These are phyloP conservation scores for Corchorus capsularis DNA, from an alignment of 345 rosid genomes.

Conservation along the genomic window DNA sequence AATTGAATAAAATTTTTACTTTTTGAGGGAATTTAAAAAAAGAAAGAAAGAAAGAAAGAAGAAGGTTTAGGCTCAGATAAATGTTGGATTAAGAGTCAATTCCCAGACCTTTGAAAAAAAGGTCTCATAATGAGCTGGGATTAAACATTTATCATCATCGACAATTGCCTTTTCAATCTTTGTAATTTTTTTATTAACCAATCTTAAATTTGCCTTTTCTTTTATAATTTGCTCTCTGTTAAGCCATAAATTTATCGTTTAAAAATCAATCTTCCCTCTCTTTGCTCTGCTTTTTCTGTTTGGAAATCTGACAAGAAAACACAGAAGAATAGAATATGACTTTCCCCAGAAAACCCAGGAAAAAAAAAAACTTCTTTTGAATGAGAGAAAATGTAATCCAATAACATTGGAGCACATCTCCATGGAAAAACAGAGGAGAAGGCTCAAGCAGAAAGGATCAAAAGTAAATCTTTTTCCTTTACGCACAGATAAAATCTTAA, in stretches of 20 bases:
- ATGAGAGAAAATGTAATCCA: slow-evolving; percentile 19
- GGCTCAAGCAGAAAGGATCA: slow-evolving; percentile 24
- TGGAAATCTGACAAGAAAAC: background rate
- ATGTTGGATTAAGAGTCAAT: background rate
- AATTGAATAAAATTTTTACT: background rate
- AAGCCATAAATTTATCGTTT: too few species aligned
- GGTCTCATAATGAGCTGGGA: slow-evolving; percentile 20
- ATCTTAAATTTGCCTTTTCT: too few species aligned
- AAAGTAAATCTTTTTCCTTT: background rate
- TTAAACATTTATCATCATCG: slow-evolving; percentile 9
- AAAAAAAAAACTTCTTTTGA: background rate
- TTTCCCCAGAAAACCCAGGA: background rate
- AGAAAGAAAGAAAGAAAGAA: background rate
- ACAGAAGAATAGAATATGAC: background rate
- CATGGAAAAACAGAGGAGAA: slow-evolving; percentile 5
- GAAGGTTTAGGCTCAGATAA: background rate
- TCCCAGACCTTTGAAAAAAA: background rate
- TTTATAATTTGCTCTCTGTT: too few species aligned
- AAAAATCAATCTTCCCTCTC: background rate
- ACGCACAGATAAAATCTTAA: slow-evolving; percentile 16
- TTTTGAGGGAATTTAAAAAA: background rate
- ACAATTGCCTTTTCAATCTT: background rate
- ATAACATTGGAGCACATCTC: slow-evolving; percentile 22
- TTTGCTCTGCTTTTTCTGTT: background rate
- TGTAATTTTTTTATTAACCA: background rate